These are phyloP conservation scores for Camelina laxa DNA, from an alignment of 345 rosid genomes.

Conservation along the genomic window DNA sequence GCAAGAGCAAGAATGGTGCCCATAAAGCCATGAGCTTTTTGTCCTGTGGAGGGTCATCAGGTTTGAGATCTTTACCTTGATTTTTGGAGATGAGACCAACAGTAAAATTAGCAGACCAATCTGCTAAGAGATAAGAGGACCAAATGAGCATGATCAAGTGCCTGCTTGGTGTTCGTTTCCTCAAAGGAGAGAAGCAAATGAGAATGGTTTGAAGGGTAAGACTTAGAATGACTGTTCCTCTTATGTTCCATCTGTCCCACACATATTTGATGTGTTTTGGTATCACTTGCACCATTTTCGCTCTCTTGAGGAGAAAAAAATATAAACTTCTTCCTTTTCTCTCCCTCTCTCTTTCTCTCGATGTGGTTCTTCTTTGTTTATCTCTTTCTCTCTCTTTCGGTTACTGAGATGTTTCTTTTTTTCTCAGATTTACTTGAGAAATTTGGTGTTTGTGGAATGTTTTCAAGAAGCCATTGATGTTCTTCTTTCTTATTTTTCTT, in stretches of 20 bases:
- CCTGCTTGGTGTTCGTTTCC: constrained; percentile 53
- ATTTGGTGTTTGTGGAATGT: constrained; percentile 5
- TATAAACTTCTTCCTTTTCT: neutral
- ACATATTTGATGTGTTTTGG: constrained; percentile 37
- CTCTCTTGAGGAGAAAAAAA: neutral
- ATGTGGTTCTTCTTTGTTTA: neutral
- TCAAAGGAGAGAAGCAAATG: constrained; percentile 52
- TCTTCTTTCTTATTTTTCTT: neutral
- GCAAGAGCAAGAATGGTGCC: constrained; percentile 72
- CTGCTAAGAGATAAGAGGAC: constrained; percentile 66
- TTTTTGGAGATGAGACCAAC: constrained; percentile 63
- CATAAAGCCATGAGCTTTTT: constrained; percentile 63
- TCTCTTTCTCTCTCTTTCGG: neutral
- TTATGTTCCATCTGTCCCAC: constrained; percentile 65
- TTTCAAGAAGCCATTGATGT: constrained; percentile 30
- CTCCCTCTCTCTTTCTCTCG: neutral
- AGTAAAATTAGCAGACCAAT: constrained; percentile 60
- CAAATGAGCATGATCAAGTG: constrained; percentile 50
- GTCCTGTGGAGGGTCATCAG: constrained; percentile 7
- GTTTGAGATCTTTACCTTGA: constrained; percentile 35
- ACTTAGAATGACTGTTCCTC: constrained; percentile 61
- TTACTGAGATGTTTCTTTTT: constrained; percentile 17
- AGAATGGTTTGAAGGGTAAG: constrained; percentile 60
- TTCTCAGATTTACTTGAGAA: constrained; percentile 6
- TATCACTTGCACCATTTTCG: constrained; percentile 46